Conservation (phyloP, 768 basidiomycete species). For the Lentinula sp. region DNA sequence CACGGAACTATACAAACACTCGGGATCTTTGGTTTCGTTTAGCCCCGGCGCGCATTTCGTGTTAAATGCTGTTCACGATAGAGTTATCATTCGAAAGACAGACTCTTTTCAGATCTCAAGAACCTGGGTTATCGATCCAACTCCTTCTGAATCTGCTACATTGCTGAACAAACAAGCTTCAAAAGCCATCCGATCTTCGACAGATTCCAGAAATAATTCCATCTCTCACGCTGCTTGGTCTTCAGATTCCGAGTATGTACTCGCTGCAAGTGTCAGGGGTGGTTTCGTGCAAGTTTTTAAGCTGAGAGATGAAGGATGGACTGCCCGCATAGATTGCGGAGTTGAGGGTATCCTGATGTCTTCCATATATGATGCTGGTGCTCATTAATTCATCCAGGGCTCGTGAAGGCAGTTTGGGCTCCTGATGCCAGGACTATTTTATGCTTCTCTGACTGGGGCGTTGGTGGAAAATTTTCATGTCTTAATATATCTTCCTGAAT, state of each 20-base stretch:
- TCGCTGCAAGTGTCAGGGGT: constrained; percentile 71
- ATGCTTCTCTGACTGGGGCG: constrained; percentile 92
- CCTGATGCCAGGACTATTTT: constrained; percentile 78
- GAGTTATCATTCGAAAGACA: constrained; percentile 78
- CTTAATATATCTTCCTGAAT: constrained; percentile 3
- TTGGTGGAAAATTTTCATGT: constrained; percentile 37
- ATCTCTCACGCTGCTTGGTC: constrained; percentile 85
- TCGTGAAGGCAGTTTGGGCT: constrained; percentile 87
- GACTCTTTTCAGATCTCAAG: constrained; percentile 80
- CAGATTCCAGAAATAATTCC: constrained; percentile 26
- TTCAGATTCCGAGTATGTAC: constrained; percentile 79
- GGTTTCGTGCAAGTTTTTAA: constrained; percentile 75
- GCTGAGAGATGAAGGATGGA: constrained; percentile 75
- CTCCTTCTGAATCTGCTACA: constrained; percentile 44
- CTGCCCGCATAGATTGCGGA: constrained; percentile 71
- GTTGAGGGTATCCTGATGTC: constrained; percentile 47
- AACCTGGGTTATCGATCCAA: constrained; percentile 65
- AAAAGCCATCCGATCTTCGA: constrained; percentile 21
- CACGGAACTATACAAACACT: constrained; percentile 79
- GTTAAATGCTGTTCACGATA: constrained; percentile 71
- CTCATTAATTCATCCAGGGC: constrained; percentile 33
- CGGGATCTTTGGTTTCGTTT: constrained; percentile 65
- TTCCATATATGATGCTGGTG: background rate
- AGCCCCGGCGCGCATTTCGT: constrained; percentile 87
- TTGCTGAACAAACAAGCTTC: constrained; percentile 29